These are phyloP conservation scores for Chalara sp. DNA, from an alignment of 2,329 filamentous ascomycete genomes.

Conservation along the genomic window DNA sequence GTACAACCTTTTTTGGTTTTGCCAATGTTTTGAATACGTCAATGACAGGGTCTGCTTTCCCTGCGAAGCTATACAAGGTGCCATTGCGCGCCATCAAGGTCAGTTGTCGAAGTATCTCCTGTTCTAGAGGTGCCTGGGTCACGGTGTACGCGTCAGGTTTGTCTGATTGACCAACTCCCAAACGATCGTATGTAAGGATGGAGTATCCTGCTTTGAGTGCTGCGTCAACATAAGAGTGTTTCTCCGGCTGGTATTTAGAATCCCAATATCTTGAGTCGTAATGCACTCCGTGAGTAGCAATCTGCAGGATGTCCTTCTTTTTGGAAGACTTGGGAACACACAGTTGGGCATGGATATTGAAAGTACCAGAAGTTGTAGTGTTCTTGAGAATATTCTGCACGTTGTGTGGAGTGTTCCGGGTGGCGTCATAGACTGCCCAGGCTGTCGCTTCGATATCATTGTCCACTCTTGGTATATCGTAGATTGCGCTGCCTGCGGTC, in stretches of 20 bases:
- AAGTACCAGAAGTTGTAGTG: slow-evolving; percentile 5
- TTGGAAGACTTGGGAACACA: slow-evolving; percentile 7
- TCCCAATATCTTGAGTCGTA: no score
- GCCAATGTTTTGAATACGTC: slow-evolving; percentile 11
- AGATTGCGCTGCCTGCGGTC: slow-evolving; percentile 3
- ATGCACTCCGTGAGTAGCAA: no score
- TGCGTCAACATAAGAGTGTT: no score
- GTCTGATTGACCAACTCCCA: no score
- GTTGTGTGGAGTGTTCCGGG: slow-evolving; percentile 1
- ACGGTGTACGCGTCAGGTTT: no score
- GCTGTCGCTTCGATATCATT: slow-evolving; percentile 6
- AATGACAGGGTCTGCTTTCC: slow-evolving; percentile 4
- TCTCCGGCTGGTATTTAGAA: no score
- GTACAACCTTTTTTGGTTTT: slow-evolving; percentile 38
- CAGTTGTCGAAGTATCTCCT: no score
- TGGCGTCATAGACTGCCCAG: slow-evolving; percentile 6
- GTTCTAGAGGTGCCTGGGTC: no score
- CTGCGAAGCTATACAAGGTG: no score
- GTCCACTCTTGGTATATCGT: slow-evolving; percentile 5
- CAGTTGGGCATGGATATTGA: slow-evolving; percentile 7
- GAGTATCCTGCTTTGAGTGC: no score
- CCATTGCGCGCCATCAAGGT: no score
- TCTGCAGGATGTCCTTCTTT: neutral
- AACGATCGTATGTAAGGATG: no score
- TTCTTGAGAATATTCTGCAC: slow-evolving; percentile 4